Evolutionary conservation across 2,329 filamentous ascomycete genomes (phyloP), one percentile per base, ranked within the genome.

Genomic region (Colletotrichum paranaense): DNA sequence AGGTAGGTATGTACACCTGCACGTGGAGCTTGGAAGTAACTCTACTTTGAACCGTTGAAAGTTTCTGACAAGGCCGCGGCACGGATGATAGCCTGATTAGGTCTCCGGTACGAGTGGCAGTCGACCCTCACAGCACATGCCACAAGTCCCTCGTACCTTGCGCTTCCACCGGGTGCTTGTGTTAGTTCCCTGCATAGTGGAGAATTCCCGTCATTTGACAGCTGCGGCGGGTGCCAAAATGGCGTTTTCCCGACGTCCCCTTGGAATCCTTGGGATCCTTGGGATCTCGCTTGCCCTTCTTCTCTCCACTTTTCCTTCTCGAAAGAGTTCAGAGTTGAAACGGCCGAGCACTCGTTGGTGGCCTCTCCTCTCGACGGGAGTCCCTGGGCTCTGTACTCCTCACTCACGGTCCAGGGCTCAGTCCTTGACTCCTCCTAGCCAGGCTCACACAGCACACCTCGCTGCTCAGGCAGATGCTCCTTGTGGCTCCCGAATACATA

Each of bases 131-230:
- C 26, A 14, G 46, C 2, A 24, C 22, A 49, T 8, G 5, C 11
- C 49, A 14, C 16, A 49, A 12, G 7, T 19, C 49, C 9, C 38
- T 46, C 68, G 64, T 59, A 22, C 46, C 62, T 58, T 16, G 49
- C 62, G 11, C 24, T 42, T 22, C 63, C 38, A n/a, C 32, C n/a
- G 30, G 12, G 28, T 66, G 53, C 52, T 46, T 62, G 63, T 38
- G 56, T 55, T 35, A n/a, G 22, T 55, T 64, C 64, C 59, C 65
- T 72, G 68, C 52, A 67, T 8, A n/a, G 72, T 68, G 72, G 72
- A 58, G 38, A 22, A 64, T 68, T 72, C 68, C 72, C 72, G 72
- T 65, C 62, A 59, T 74, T 72, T 73, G 72, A 74, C 72, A 74
- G 72, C 72, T 72, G 60, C 60, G 60, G 38, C 53, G 59, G 69